Evolutionary conservation across 305 asterid species (phyloP).

Genomic region (Withania somnifera): DNA sequence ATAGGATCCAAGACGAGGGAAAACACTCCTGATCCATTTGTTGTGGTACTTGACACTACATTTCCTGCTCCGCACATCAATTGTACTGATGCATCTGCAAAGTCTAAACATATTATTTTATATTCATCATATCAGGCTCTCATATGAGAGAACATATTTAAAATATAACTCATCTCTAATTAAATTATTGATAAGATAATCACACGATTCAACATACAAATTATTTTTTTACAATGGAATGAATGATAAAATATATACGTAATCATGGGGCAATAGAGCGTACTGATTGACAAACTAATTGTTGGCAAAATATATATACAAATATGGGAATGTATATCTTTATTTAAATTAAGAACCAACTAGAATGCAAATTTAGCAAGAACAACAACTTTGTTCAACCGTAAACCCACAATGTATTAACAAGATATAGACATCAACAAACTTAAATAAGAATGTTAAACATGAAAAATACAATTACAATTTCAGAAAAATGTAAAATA

Average conservation of each 20-base stretch:
- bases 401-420: too few species aligned
- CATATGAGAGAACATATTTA: neutral
- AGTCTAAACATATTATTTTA: neutral
- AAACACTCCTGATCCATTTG: constrained; percentile 15
- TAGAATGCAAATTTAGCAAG: too few species aligned
- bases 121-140: neutral
- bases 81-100: constrained; percentile 25
- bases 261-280: neutral
- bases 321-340: too few species aligned
- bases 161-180: neutral
- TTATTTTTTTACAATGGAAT: neutral
- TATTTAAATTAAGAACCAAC: too few species aligned
- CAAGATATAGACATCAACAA: too few species aligned
- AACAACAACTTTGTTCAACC: too few species aligned
- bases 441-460: too few species aligned
- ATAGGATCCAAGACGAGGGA: constrained; percentile 3
- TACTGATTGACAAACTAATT: too few species aligned
- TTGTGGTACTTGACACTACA: constrained; percentile 18
- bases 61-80: constrained; percentile 23
- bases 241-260: neutral
- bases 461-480: too few species aligned
- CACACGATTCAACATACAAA: neutral
- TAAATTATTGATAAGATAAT: neutral
- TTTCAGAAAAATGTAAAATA: too few species aligned
- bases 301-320: too few species aligned